Conservation (phyloP, 2,329 filamentous ascomycete genomes). For the Neonectria hederae region DNA sequence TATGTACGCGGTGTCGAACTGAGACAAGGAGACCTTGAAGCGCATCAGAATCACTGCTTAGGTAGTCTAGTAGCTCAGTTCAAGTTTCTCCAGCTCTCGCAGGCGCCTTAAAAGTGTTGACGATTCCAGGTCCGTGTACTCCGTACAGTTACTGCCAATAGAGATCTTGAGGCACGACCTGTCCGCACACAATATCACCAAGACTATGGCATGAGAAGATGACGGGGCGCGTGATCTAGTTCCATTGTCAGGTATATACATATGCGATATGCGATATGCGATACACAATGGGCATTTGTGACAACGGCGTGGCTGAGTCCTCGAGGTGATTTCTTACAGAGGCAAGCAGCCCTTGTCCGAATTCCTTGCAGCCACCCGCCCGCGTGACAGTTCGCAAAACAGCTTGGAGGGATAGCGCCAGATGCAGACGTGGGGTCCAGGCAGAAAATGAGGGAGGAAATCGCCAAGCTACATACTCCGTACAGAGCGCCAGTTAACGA, state of each 20-base stretch:
- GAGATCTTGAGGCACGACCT: slow-evolving; percentile 28
- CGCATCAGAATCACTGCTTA: slow-evolving; percentile 25
- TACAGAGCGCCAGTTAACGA: slow-evolving; percentile 17
- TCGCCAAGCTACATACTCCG: slow-evolving; percentile 39
- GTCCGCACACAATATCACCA: slow-evolving; percentile 43
- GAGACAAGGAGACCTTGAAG: slow-evolving; percentile 34
- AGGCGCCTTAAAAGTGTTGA: slow-evolving; percentile 3
- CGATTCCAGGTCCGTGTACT: not conserved
- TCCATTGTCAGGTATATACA: not conserved
- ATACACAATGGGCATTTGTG: not conserved
- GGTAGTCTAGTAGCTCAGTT: slow-evolving; percentile 36
- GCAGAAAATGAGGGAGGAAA: slow-evolving; percentile 31
- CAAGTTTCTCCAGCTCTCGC: slow-evolving; percentile 11
- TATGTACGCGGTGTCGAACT: slow-evolving; percentile 25
- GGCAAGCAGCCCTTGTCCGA: slow-evolving; percentile 24
- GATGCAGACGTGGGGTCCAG: slow-evolving; percentile 37
- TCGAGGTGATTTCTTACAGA: slow-evolving; percentile 24
- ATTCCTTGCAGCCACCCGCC: slow-evolving; percentile 30
- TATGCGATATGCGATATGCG: no score
- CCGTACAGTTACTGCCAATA: no score
- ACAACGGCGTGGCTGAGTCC: slow-evolving; percentile 8
- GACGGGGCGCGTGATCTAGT: slow-evolving; percentile 26
- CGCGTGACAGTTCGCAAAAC: slow-evolving; percentile 17
- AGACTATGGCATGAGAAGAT: slow-evolving; percentile 45
- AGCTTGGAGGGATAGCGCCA: slow-evolving; percentile 36